Conservation (phyloP, 1,139 yeast genomes). For the Barnettozyma hawaiiensis region DNA sequence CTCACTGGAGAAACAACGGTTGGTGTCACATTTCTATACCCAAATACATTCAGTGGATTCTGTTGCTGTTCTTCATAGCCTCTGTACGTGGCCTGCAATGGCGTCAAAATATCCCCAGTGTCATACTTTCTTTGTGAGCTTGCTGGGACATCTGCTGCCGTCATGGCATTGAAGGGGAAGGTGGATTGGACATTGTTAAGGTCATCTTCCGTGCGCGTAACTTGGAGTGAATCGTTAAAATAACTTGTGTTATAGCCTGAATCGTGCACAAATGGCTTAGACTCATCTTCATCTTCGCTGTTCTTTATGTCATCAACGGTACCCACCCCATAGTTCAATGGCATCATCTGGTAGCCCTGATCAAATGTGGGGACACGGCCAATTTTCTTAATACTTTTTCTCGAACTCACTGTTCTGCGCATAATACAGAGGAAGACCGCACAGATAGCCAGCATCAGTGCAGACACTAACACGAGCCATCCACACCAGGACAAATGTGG, state of each 20-base stretch:
- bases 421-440: slow-evolving; percentile 40
- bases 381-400: slow-evolving; percentile 33
- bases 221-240: slow-evolving; percentile 21
- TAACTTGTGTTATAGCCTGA: slow-evolving; percentile 26
- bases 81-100: slow-evolving; percentile 19
- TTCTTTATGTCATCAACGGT: slow-evolving; percentile 30
- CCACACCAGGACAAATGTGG: slow-evolving; percentile 65
- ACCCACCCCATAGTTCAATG: slow-evolving; percentile 30
- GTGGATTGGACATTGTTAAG: slow-evolving; percentile 17
- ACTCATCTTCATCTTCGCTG: slow-evolving; percentile 27
- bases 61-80: slow-evolving; percentile 14
- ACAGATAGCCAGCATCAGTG: slow-evolving; percentile 39
- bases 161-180: slow-evolving; percentile 18
- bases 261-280: slow-evolving; percentile 24
- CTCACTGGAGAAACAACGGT: not conserved
- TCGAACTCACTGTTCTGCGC: slow-evolving; percentile 47
- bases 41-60: slow-evolving; percentile 5
- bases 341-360: slow-evolving; percentile 29
- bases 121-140: slow-evolving; percentile 13
- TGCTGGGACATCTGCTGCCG: slow-evolving; percentile 15
- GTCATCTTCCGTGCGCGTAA: slow-evolving; percentile 17
- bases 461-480: slow-evolving; percentile 65
- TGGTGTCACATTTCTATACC: slow-evolving; percentile 2
- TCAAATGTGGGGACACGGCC: slow-evolving; percentile 16
- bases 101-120: slow-evolving; percentile 12